Conservation (phyloP, 2,329 filamentous ascomycete genomes). For the Fusarium zealandicum region DNA sequence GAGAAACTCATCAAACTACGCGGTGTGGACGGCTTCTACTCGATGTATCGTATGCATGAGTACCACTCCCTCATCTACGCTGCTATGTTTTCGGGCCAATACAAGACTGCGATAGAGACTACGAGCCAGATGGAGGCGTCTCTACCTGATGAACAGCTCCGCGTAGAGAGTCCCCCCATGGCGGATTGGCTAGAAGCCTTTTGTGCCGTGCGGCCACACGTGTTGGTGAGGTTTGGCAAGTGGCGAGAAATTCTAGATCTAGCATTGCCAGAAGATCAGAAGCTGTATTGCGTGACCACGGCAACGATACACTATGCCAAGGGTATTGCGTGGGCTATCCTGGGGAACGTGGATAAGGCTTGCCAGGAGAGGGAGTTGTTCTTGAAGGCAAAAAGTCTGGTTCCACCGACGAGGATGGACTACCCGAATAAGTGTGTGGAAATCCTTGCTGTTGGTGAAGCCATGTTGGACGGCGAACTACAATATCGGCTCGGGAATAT, state of each 20-base stretch:
- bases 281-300: constrained; percentile 72
- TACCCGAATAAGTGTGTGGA: constrained; percentile 52
- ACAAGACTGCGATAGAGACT: constrained; percentile 66
- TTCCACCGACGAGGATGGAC: constrained; percentile 65
- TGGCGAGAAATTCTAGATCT: constrained; percentile 72
- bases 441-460: constrained; percentile 66
- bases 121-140: constrained; percentile 64
- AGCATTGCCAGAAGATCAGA: constrained; percentile 61
- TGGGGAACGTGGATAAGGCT: constrained; percentile 62
- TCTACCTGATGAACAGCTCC: constrained; percentile 68
- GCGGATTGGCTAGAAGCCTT: constrained; percentile 80
- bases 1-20: constrained; percentile 66
- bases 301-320: constrained; percentile 74
- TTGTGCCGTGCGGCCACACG: constrained; percentile 71
- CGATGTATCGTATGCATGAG: constrained; percentile 76
- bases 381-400: constrained; percentile 54
- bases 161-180: constrained; percentile 73
- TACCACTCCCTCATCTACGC: constrained; percentile 79
- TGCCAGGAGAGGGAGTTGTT: constrained; percentile 60
- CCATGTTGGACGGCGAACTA: constrained; percentile 77
- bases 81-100: constrained; percentile 78
- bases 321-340: constrained; percentile 70
- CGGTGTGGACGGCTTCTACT: constrained; percentile 76
- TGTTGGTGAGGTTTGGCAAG: constrained; percentile 75
- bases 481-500: constrained; percentile 71